Base-by-base conservation (phyloP, 106 monocot genomes). In the Agapanthus africanus region DNA sequence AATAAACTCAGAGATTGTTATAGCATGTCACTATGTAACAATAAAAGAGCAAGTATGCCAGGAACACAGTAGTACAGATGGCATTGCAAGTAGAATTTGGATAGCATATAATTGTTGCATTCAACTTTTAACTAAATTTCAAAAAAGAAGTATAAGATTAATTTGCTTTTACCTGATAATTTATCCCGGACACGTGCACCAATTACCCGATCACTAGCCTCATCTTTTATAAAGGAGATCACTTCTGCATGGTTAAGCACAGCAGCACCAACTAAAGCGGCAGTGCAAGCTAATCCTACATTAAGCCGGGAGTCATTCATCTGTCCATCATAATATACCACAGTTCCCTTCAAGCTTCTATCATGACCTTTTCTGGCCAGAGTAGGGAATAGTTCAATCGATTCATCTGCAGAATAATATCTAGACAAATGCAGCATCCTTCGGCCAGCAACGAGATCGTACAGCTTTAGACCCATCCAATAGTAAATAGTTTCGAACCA, bases 311-410 rank as follows among this genome's bases (percentile, higher is more conserved):
- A 84, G 39, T 97, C 97, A 77, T 97, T 97, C 97, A 97, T 97
- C 68, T 97, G 97, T 2, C 97, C 97, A 81, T 97, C 97, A 83
- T 92, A 97, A 72, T 97, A 97, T 22, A 97, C 97, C 18, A 97
- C 91, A 35, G 97, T 97, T 75, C 97, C 97, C 81, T 87, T 97
- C 69, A 97, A 74, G 67, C 74, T 89, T 60, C 73, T 82, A 18
- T 78, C 73, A 74, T 84, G 74, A 41, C 92, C 82, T 32, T 82
- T 92, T 63, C 80, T 82, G 15, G 92, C 88, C n/a, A 97, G 72
- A 47, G 97, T 97, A 37, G 91, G 95, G 54, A 97, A 97, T 57
- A 97, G 88, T 66, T 89, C 91, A 61, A 82, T 76, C 21, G 95
- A 97, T 51, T 97, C 88, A 64, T 91, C 70, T 30, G 73, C 82